phyloP scores from a whole-genome alignment of 2,329 filamentous ascomycete species.

The Xylaria polymorpha region DNA sequence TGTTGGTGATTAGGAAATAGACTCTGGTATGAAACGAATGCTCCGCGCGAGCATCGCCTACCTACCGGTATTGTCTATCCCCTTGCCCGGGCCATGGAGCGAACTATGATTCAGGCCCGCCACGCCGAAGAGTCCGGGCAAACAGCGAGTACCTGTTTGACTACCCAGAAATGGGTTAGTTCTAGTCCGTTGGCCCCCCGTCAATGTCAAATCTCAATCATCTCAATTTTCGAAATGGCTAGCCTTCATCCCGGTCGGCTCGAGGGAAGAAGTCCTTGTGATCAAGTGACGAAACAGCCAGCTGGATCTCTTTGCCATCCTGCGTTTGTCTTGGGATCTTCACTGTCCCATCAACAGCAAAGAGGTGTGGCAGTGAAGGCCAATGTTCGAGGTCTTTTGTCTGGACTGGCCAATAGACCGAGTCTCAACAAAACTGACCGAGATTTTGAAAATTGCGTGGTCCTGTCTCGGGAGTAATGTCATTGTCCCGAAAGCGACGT shows the following conservation, averaged over 20 bases:
- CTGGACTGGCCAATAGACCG: background rate
- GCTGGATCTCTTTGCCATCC: background rate
- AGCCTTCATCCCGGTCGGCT: background rate
- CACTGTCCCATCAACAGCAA: background rate
- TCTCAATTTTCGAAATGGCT: background rate
- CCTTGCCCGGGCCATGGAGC: conserved; percentile 11
- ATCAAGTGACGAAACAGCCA: conserved; percentile 10
- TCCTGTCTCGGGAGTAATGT: background rate
- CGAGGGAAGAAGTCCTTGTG: conserved; percentile 1
- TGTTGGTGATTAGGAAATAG: conserved; percentile 18
- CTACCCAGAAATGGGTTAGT: conserved; percentile 11
- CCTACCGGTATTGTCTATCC: background rate
- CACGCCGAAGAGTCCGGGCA: conserved; percentile 7
- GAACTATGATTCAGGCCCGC: conserved; percentile 7
- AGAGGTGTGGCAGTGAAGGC: background rate
- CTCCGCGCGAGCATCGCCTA: conserved; percentile 7
- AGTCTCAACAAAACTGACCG: conserved; percentile 10
- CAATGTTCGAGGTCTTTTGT: conserved; percentile 1
- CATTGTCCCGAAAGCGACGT: background rate
- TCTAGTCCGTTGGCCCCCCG: background rate
- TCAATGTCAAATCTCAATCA: background rate
- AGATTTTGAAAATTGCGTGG: conserved; percentile 19
- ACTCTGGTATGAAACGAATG: conserved; percentile 2
- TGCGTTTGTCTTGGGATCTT: conserved; percentile 14
- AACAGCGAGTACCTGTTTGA: background rate